Base-by-base conservation (phyloP, 257 asterid genomes). In the Catharanthus roseus region DNA sequence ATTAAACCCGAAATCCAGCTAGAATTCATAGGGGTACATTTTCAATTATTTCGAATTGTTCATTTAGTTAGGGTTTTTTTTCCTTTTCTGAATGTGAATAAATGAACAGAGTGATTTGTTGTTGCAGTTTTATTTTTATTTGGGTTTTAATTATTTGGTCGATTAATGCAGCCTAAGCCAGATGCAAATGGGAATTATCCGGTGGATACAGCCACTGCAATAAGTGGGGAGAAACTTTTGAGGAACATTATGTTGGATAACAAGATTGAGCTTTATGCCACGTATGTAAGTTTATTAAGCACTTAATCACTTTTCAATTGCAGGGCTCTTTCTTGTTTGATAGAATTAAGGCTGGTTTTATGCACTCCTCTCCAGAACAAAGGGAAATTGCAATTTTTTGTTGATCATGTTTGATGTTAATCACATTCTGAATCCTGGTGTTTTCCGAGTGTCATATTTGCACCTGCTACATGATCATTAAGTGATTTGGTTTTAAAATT, bases 221-320 rank as follows among this genome's bases (percentile, higher is more conserved):
- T 82, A 13, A 90, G 98, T 76, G 97, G 97, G 56, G 96, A 87
- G 72, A 89, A 93, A 83, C 84, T 93, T 79, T 89, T 93, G 3
- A 81, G 98, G 87, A 93, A 70, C 84, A 89, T 93, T 64, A 90
- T 90, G 98, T 76, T 41, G 77, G 97, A 89, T 66, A 89, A 85
- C 84, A 90, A 89, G 71, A 87, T 93, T 50, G 96, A 93, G 81
- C 89, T 93, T 42, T 90, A 93, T 66, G 96, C 95, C 21, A 69
- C 90, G 47, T 90, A 90, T 83, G 98, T 93, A 85, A 86, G 96
- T 80, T 58, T 29, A 58, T 12, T 29, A 51, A 6, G 44, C 39
- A 63, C 18, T 65, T 41, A 0, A 28, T 65, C 19, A 26, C 18
- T 56, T 62, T 18, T 23, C 47, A 34, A 34, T 11, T 34, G 33